Percentiles rank a stretch among this genome's conserved stretches.
phyloP scores from a whole-genome alignment of 192 early-diverging fungal species.

The Cetraspora pellucida region DNA sequence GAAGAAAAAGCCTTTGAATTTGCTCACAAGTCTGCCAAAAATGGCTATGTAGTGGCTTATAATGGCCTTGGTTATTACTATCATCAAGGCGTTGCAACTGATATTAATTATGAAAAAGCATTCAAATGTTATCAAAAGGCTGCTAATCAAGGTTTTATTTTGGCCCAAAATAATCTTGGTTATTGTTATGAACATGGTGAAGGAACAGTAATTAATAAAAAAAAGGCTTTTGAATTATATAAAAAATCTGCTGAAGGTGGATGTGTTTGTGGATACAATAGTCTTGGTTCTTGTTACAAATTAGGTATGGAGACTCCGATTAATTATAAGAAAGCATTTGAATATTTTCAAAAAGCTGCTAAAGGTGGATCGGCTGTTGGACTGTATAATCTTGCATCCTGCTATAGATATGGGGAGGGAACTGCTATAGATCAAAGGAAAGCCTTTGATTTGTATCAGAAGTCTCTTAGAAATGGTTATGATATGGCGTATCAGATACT shows the following conservation, averaged over 20 bases:
- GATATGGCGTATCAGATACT: conserved; percentile 54
- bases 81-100: conserved; percentile 60
- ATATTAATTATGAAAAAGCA: conserved; percentile 48
- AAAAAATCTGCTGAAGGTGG: conserved; percentile 55
- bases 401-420: conserved; percentile 81
- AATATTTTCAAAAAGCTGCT: conserved; percentile 68
- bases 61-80: conserved; percentile 68
- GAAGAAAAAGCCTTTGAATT: too few species aligned
- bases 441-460: not conserved
- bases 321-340: conserved; percentile 50
- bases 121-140: conserved; percentile 65
- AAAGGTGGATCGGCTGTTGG: conserved; percentile 71
- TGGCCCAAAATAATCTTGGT: conserved; percentile 81
- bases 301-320: conserved; percentile 58
- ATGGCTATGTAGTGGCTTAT: too few species aligned
- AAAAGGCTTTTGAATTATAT: conserved; percentile 63
- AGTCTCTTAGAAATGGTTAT: not conserved
- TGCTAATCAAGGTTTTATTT: conserved; percentile 72
- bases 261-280: conserved; percentile 56
- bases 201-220: conserved; percentile 54
- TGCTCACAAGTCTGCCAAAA: too few species aligned
- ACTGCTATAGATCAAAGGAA: conserved; percentile 25
- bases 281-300: conserved; percentile 60
- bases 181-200: conserved; percentile 81
- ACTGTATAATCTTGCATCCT: conserved; percentile 77